Conservation (phyloP, 768 basidiomycete species). For the Termitomyces titanicus region DNA sequence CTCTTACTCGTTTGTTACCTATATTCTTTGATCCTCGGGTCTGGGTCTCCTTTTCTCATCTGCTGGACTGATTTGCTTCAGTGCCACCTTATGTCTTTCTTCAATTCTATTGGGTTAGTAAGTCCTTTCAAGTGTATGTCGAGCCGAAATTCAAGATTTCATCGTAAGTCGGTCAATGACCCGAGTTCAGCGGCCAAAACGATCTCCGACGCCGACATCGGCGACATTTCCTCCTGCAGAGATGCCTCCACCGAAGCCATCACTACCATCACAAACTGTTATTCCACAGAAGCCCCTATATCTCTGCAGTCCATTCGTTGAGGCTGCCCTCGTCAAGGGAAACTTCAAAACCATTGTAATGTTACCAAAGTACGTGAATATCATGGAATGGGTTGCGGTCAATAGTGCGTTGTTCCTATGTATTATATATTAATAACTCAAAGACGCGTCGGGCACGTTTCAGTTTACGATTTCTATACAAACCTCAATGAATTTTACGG, state of each 20-base stretch:
- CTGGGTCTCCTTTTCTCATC: not conserved
- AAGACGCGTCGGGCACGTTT: not conserved
- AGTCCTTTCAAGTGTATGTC: not conserved
- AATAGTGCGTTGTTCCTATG: constrained; percentile 51
- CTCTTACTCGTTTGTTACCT: not conserved
- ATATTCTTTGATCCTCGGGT: constrained; percentile 5
- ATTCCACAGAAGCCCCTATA: constrained; percentile 65
- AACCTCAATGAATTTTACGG: constrained; percentile 98
- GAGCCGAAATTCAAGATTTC: constrained; percentile 4
- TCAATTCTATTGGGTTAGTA: constrained; percentile 75
- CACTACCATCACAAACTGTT: constrained; percentile 35
- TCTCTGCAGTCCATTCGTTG: constrained; percentile 93
- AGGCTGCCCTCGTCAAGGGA: constrained; percentile 93
- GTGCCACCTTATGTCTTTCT: constrained; percentile 65
- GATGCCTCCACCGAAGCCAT: constrained; percentile 31
- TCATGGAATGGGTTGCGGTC: constrained; percentile 92
- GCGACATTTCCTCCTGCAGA: constrained; percentile 50
- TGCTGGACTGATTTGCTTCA: constrained; percentile 30
- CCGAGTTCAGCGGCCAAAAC: constrained; percentile 67
- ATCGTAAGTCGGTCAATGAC: constrained; percentile 67
- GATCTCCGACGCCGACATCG: constrained; percentile 74
- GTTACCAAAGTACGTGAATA: constrained; percentile 96
- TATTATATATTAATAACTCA: not conserved
- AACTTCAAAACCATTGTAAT: constrained; percentile 98
- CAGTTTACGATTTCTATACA: constrained; percentile 97